Evolutionary conservation across 164 flowering plant genomes (phyloP), one percentile per base, ranked within the genome.

Genomic region (Magnolia changhungtana): DNA sequence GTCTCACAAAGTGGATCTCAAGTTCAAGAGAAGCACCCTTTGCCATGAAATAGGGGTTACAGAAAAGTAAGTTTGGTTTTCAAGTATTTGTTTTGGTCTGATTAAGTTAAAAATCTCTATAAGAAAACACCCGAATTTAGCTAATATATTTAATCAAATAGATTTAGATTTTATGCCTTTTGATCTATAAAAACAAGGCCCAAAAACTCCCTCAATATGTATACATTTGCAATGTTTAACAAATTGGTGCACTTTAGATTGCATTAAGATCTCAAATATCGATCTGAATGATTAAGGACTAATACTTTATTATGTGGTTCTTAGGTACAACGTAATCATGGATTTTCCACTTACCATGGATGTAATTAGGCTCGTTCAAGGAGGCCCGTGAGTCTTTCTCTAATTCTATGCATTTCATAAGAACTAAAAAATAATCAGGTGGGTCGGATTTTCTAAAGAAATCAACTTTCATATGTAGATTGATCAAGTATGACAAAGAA

Each of bases 21-120:
- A 88, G 67, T 79, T 87, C 61, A 76, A 82, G 29, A 81, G 91
- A 59, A 72, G 89, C 78, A 70, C 24, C 55, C 79, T 89, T 69
- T 78, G 83, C 79, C 93, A 91, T 79, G 96, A 91, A 3, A 80
- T 91, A 2, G 91, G 96, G 9, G 79, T 91, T 50, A 90, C 96
- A 69, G 63, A 79, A 49, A 86, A 81, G 96, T 91, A 83, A 65
- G 76, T 50, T 69, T 69, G 14, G 23, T 19, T 11, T 19, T 6
- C 16, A 31, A 64, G 7, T 21, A 23, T n/a, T 74, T 59, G 1
- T 19, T 21, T 1, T 16, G 18, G 27, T 50, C 50, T 11, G 11
- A 1, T 20, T 0, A 58, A 11, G n/a, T 55, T 24, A 3, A 37
- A 37, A 37, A 37, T 37, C 45, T 37, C 45, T 37, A 37, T 37